Base-by-base conservation (phyloP, 768 basidiomycete species). In the Chalciporus piperatus region DNA sequence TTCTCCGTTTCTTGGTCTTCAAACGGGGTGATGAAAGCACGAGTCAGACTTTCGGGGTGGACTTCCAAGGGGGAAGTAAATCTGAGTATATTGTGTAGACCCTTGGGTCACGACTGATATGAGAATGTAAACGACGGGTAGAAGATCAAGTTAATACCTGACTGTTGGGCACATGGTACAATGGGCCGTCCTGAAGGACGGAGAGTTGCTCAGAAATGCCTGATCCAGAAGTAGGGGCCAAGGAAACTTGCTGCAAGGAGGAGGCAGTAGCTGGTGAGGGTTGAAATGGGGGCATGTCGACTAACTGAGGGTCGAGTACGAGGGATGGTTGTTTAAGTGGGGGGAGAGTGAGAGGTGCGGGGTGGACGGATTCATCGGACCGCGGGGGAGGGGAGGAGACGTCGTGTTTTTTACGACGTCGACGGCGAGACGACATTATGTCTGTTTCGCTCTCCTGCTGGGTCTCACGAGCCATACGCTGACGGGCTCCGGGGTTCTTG, bases 401-500 rank as follows among this genome's bases (percentile, higher is more conserved):
- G 25, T 49, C 46, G 32, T 42, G 51, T 45, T 44, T 47, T 51
- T 47, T 65, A 28, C 65, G 53, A 38, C 65, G 65, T 12, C 54
- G 65, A 35, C 51, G 56, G 28, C 51, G 67, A 19, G 70, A 54
- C 8, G 63, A 57, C 35, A 51, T 50, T 44, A 58, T 57, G 35
- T 62, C 67, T 39, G 46, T 9, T 14, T 71, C 65, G 11, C 64
- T 62, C 20, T 72, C 74, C 37, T 74, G 70, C 40, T 54, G 69
- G 20, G 62, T 54, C 45, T 77, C 78, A 35, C 76, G 69, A 5
- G 76, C 67, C 51, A 74, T 71, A 38, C 89, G 79, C 60, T 89
- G 86, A 22, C 89, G 84, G 35, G 86, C 86, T 19, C 89, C 89
- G n/a, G 87, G 88, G 0, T 74, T 77, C 68, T 80, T 87, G 68